Evolutionary conservation across 345 rosid genomes (phyloP), one percentile per base, ranked within the genome.

Genomic region (Populus tremula): DNA sequence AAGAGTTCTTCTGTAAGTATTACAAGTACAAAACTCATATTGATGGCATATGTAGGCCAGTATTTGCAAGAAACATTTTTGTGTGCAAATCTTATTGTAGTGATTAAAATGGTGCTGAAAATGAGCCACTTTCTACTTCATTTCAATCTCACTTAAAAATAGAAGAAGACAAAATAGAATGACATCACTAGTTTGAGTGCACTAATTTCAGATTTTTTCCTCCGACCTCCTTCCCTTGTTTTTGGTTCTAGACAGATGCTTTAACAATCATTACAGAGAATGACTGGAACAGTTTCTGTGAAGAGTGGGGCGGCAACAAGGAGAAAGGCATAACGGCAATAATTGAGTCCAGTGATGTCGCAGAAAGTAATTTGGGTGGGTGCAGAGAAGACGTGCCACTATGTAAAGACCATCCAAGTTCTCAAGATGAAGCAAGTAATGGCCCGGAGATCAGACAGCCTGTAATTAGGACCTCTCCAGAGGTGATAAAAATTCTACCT

Each of bases 241-340:
- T 81, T 81, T 79, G 84, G 78, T 82, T 85, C 79, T 89, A 96
- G 99, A 91, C 94, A 79, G 99, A 96, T 83, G 90, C 89, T 85
- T 85, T 96, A 84, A 84, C 95, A 75, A 87, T 96, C 69, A 86
- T 96, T 79, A 82, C 96, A 71, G 93, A 91, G 87, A 81, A 79
- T 83, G 99, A 96, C 82, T 96, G 99, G 98, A 88, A 83, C 82
- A 81, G 83, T 84, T 96, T 96, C 85, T 96, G 99, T 84, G 91
- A 93, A 79, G 99, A 93, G 79, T 96, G 99, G 99, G 93, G 94
- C 63, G 90, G 97, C 79, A 69, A 81, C 36, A 81, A 88, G 88
- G 89, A 86, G 81, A 85, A 85, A 66, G 94, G 97, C 76, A 83
- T 96, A 82, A 90, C 89, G 69, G 96, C 93, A 81, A 72, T 82